phyloP scores from a whole-genome alignment of 202 grass and related monocot genomes.

The Schoenoplectus triqueter region DNA sequence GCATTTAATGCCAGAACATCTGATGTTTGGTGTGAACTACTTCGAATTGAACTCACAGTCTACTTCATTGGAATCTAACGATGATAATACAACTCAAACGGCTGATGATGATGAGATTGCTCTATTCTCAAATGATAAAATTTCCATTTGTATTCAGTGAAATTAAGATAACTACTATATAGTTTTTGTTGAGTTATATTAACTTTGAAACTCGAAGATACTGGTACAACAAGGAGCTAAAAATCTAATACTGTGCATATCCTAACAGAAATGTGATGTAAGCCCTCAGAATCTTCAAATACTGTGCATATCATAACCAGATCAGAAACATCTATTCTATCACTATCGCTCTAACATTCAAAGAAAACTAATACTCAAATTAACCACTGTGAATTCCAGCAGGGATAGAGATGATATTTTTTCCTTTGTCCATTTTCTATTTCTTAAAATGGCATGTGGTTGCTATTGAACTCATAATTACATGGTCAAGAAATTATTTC shows the following conservation, averaged over 20 bases:
- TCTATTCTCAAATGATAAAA: not conserved
- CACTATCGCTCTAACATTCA: not conserved
- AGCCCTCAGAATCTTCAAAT: too few species aligned
- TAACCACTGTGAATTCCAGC: not conserved
- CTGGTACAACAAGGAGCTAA: not conserved
- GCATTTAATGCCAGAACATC: constrained; percentile 43
- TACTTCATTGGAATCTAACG: not conserved
- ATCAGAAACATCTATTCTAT: too few species aligned
- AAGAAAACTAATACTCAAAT: not conserved
- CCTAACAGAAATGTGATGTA: not conserved
- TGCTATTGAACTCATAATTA: not conserved
- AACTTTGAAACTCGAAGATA: not conserved
- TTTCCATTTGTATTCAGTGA: constrained; percentile 6
- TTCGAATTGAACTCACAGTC: not conserved
- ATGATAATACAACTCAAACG: not conserved
- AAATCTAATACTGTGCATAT: not conserved
- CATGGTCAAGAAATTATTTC: not conserved
- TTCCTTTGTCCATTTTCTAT: not conserved
- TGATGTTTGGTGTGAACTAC: not conserved
- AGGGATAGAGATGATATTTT: not conserved
- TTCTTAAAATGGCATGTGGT: not conserved
- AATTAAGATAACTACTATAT: not conserved
- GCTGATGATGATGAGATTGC: not conserved
- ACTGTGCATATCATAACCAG: too few species aligned
- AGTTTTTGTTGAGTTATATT: not conserved